Conservation (phyloP, 306 rosid species). For the Ammopiptanthus mongolicus region DNA sequence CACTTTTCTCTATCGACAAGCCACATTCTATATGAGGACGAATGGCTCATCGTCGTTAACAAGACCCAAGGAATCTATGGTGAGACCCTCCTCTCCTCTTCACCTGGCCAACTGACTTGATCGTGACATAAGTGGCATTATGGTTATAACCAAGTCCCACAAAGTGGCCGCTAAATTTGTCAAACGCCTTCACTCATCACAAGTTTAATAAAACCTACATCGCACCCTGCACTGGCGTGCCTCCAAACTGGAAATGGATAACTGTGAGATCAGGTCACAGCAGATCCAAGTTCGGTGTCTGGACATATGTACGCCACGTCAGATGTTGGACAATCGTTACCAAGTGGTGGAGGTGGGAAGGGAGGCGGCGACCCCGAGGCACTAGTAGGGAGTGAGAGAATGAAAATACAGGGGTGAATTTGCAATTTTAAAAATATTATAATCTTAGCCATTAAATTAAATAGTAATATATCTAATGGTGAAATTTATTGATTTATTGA, state of each 20-base stretch:
- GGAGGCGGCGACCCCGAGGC: no score
- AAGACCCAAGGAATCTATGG: conserved; percentile 82
- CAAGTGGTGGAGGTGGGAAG: no score
- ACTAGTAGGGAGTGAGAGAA: no score
- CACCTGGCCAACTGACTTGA: conserved; percentile 91
- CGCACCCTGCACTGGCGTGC: conserved; percentile 53
- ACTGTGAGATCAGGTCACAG: conserved; percentile 82
- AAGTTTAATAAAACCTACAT: conserved; percentile 68
- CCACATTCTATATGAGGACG: conserved; percentile 58
- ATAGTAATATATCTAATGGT: no score
- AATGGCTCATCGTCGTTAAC: conserved; percentile 66
- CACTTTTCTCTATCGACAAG: conserved; percentile 37
- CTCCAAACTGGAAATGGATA: conserved; percentile 59
- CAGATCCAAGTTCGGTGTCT: conserved; percentile 80
- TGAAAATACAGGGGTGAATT: no score
- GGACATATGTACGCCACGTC: conserved; percentile 80
- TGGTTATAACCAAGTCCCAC: conserved; percentile 74
- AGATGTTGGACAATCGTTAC: conserved; percentile 63
- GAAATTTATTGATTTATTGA: no score
- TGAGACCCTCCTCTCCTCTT: conserved; percentile 60
- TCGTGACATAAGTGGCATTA: conserved; percentile 79
- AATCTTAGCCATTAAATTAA: no score
- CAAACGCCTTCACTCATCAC: conserved; percentile 74
- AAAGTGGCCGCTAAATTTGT: conserved; percentile 79
- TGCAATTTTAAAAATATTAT: no score